Base-by-base conservation (phyloP, 192 early-diverging fungal species). In the Backusella luteola region DNA sequence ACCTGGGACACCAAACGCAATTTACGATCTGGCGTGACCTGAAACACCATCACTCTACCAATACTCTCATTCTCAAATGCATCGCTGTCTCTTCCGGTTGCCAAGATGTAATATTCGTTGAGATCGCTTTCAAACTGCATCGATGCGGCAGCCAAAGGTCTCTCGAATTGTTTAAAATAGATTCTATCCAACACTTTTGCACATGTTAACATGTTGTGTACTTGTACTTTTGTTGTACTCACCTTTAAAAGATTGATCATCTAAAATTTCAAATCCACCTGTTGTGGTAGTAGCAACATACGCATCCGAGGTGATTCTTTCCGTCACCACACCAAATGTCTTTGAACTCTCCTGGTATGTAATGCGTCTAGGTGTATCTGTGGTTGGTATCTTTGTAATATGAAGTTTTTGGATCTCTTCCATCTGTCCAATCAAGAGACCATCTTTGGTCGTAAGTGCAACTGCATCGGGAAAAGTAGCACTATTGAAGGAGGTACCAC, bases 351-450 rank as follows among this genome's bases (percentile, higher is more conserved):
- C 87, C 49, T 92, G 84, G 66, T 93, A 86, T 0, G 84, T 85
- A 52, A 99, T 91, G 19, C 96, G 88, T 8, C 90, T 86, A 0
- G 92, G 87, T 59, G 86, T 92, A 73, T 94, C 93, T 0, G 83
- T 82, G 35, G 96, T 83, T 6, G 90, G 87, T 26, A 91, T 78
- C 15, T 84, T 92, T n/a, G 89, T 90, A 71, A 99, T 89, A 80
- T 99, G 97, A 34, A 99, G 85, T 76, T 94, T 94, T 78, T 97
- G 94, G 44, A 96, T 92, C 17, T 92, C 88, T 71, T 99, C 95
- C 26, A 97, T 91, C 5, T 80, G 86, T 0, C 94, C 96, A 71
- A 99, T 88, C 49, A 87, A 85, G 15, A 99, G 83, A 0, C 84
- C 79, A n/a, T 77, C 88, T 21, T 81, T 82, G 46, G 89, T 87